phyloP scores from a whole-genome alignment of 768 basidiomycete species.

The Collybia sp. region DNA sequence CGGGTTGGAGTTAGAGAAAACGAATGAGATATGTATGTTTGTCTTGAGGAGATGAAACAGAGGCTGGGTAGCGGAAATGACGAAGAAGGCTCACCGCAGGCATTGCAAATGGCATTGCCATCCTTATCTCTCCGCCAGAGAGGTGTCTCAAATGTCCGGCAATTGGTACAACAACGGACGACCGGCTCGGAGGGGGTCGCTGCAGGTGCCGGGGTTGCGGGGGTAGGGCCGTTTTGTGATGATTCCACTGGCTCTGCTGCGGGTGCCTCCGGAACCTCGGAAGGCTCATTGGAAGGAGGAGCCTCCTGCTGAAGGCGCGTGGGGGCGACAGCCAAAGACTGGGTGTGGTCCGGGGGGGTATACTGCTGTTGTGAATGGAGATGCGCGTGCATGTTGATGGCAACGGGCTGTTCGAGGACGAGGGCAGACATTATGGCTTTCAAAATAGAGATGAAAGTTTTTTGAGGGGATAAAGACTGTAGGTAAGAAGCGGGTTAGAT shows the following conservation, averaged over 20 bases:
- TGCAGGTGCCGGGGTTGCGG: slow-evolving; percentile 13
- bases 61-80: too few species aligned
- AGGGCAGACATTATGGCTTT: too few species aligned
- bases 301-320: too few species aligned
- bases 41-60: slow-evolving; percentile 13
- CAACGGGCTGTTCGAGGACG: too few species aligned
- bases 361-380: too few species aligned
- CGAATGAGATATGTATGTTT: slow-evolving; percentile 4
- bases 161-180: slow-evolving; percentile 58
- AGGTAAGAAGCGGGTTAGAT: too few species aligned
- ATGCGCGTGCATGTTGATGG: too few species aligned
- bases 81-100: slow-evolving; percentile 67
- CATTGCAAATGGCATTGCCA: slow-evolving; percentile 85
- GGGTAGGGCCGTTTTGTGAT: slow-evolving; percentile 17
- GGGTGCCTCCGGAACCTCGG: background rate
- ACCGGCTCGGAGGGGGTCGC: slow-evolving; percentile 5
- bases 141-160: slow-evolving; percentile 74
- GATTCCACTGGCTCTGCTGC: slow-evolving; percentile 19
- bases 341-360: too few species aligned
- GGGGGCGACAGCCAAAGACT: too few species aligned
- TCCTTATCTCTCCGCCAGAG: slow-evolving; percentile 81
- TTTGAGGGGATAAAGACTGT: too few species aligned
- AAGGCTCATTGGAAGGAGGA: too few species aligned
- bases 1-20: slow-evolving; percentile 1
- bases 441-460: too few species aligned